Conservation (phyloP, 2,329 filamentous ascomycete species). For the Monilinia polystroma region DNA sequence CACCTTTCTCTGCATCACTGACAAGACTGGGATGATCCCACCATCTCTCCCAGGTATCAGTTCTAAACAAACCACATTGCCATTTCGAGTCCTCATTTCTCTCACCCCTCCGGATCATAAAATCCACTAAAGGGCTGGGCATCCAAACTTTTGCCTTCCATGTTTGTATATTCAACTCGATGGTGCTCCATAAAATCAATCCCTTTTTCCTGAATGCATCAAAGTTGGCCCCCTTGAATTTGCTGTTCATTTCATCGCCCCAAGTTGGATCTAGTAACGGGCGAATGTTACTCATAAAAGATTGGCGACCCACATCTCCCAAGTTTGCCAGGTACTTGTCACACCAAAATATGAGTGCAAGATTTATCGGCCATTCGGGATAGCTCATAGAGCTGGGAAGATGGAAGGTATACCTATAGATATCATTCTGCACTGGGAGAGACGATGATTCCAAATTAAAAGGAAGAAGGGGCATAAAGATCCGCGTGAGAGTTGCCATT, state of each 20-base stretch:
- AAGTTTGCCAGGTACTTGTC: not conserved
- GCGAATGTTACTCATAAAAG: not conserved
- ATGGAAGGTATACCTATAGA: slow-evolving; percentile 2
- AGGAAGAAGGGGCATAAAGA: slow-evolving; percentile 26
- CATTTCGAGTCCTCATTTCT: not conserved
- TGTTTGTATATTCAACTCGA: not conserved
- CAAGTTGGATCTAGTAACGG: slow-evolving; percentile 9
- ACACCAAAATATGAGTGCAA: slow-evolving; percentile 11
- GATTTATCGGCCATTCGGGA: not conserved
- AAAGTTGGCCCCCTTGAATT: not conserved
- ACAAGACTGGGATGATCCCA: not conserved
- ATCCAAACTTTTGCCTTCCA: slow-evolving; percentile 2
- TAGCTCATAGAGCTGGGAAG: not conserved
- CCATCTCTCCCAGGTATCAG: slow-evolving; percentile 14
- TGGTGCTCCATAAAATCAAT: slow-evolving; percentile 7
- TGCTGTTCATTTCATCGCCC: slow-evolving; percentile 14
- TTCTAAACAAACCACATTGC: slow-evolving; percentile 8
- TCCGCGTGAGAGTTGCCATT: slow-evolving; percentile 21
- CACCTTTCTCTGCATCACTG: not conserved
- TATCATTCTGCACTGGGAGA: slow-evolving; percentile 1
- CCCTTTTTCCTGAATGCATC: slow-evolving; percentile 3
- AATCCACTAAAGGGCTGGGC: not conserved
- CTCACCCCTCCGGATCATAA: not conserved
- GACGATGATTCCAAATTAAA: slow-evolving; percentile 2
- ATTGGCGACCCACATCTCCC: not conserved